Evolutionary conservation across 768 basidiomycete genomes (phyloP).

Genomic region (Panus rudis): DNA sequence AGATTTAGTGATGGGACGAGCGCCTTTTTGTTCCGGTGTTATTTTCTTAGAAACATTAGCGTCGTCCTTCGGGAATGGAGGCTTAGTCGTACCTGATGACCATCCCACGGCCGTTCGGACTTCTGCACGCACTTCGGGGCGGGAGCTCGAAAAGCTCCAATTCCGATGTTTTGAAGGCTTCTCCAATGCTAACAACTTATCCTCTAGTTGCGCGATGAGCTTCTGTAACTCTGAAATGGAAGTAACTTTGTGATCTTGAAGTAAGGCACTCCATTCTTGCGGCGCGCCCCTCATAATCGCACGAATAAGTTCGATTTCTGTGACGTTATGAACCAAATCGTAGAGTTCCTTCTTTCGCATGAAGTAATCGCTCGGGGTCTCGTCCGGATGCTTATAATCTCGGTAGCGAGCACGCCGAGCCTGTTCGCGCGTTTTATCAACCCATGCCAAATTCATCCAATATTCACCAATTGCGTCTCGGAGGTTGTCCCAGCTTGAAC

Average conservation of each 20-base stretch:
- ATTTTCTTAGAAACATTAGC: constrained; percentile 2
- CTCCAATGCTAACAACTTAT: background rate
- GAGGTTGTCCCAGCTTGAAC: background rate
- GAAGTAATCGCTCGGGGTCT: background rate
- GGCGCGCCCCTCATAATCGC: background rate
- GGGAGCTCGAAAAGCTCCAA: background rate
- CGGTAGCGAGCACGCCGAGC: background rate
- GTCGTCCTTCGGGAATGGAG: constrained; percentile 12
- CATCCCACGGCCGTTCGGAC: background rate
- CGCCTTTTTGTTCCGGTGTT: constrained; percentile 16
- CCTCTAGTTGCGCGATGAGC: background rate
- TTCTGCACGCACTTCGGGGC: background rate
- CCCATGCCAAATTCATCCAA: background rate
- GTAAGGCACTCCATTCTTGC: background rate
- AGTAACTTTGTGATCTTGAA: background rate
- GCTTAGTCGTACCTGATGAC: background rate
- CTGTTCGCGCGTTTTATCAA: background rate
- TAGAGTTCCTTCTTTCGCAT: background rate
- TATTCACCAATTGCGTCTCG: background rate
- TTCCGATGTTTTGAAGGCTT: background rate
- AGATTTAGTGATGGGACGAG: no score
- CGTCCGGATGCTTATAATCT: background rate
- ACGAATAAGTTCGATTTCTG: background rate
- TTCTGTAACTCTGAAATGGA: background rate
- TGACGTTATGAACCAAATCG: background rate